Base-by-base conservation (phyloP, 2,329 filamentous ascomycete species). In the Chalaropsis thielavioides region DNA sequence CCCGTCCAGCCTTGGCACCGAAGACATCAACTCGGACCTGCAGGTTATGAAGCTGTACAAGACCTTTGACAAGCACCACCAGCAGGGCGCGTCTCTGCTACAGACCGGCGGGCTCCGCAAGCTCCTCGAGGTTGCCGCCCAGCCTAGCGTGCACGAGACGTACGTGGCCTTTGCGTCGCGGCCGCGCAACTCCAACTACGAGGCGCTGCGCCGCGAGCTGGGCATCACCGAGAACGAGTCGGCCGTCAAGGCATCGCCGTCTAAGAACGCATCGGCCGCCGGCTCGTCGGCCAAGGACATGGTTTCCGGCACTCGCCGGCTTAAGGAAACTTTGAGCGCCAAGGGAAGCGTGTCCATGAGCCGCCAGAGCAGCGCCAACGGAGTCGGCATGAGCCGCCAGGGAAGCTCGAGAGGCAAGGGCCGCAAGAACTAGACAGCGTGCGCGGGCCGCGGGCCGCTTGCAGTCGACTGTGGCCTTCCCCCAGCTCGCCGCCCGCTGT, bases 41-140 rank as follows among this genome's bases (percentile, higher is more conserved):
- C 76, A 79, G 10, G 79, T 86, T 60, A 83, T 87, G 75, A 79
- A 79, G 43, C 77, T 80, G 67, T 80, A 82, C 69, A 79, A 80
- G 71, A 78, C 80, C 68, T 85, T 84, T 68, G 79, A 82, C 70
- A 74, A 76, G 65, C 73, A 74, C 3, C 77, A 83, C 70, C 81
- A 80, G 67, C 74, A 76, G 1, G 82, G 82, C 1, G 77, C 81
- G 40, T 82, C 83, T 65, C 76, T 85, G n/a, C 79, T 83, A 66
- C 74, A 76, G 4, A 75, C 78, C 51, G 79, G 78, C 66, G 81
- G 81, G 35, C 76, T 81, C 64, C 80, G 81, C 63, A 79, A 76
- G 68, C 74, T 84, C 8, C 77, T 85, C n/a, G 79, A 84, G 70
- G 77, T 78, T 38, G 80, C 82, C 27, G 77, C 81, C 2, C 73